These are phyloP conservation scores for Madurella fahalii DNA, from an alignment of 2,329 filamentous ascomycete genomes.

Conservation along the genomic window DNA sequence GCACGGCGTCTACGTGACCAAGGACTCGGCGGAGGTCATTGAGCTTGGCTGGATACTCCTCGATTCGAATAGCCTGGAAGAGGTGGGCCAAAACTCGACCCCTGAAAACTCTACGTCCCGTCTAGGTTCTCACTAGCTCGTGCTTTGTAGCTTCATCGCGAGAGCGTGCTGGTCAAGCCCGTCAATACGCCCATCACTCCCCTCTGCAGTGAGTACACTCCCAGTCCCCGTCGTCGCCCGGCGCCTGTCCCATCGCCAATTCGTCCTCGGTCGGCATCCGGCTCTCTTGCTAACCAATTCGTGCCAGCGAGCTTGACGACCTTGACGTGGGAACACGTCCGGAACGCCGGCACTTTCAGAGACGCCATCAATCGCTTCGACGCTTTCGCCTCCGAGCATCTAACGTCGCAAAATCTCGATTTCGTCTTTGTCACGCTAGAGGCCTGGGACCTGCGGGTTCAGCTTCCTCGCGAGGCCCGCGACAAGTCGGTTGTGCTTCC, in stretches of 20 bases:
- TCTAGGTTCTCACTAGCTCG: conserved; percentile 19
- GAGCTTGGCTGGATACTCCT: conserved; percentile 97
- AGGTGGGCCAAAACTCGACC: conserved; percentile 57
- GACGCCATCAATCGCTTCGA: conserved; percentile 96
- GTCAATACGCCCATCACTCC: conserved; percentile 98
- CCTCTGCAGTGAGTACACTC: conserved; percentile 80
- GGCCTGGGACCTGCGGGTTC: conserved; percentile 96
- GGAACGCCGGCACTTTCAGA: conserved; percentile 93
- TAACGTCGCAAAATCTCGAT: conserved; percentile 85
- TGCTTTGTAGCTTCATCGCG: conserved; percentile 71
- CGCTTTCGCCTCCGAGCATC: conserved; percentile 85
- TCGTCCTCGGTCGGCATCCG: conserved; percentile 10
- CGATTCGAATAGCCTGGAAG: conserved; percentile 85
- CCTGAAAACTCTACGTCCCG: conserved; percentile 15
- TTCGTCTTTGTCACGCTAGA: conserved; percentile 98
- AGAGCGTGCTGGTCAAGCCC: conserved; percentile 95
- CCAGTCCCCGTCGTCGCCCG: background rate
- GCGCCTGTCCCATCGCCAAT: conserved; percentile 7
- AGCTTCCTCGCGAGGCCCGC: conserved; percentile 93
- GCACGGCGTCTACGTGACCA: conserved; percentile 98
- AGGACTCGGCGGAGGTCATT: conserved; percentile 98
- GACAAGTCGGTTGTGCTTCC: conserved; percentile 97
- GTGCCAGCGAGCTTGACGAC: conserved; percentile 86
- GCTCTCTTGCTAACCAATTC: conserved; percentile 18
- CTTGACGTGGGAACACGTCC: conserved; percentile 97